Conservation (phyloP, 169 alveolate genomes). For the Cryptosporidium muris region DNA sequence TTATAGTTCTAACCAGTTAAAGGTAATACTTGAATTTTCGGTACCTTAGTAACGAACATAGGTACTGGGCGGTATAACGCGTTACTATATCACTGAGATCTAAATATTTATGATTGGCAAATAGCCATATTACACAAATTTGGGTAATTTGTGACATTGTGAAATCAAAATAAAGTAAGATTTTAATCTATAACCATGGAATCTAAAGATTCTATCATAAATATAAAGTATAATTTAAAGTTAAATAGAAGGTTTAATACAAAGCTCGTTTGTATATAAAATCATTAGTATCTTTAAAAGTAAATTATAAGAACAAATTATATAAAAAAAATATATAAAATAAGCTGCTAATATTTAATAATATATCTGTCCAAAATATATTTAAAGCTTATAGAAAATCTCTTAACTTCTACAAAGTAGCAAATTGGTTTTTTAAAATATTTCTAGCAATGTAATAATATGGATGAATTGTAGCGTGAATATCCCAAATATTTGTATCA, state of each 20-base stretch:
- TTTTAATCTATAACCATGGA: too few species aligned
- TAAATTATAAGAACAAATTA: not conserved
- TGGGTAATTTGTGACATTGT: too few species aligned
- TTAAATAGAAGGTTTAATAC: not conserved
- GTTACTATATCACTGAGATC: too few species aligned
- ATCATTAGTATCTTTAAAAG: not conserved
- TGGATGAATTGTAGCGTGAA: slow-evolving; percentile 61
- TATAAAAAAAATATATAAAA: not conserved
- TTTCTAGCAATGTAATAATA: slow-evolving; percentile 63
- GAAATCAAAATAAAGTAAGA: too few species aligned
- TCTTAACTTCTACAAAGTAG: slow-evolving; percentile 15
- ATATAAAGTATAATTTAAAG: not conserved
- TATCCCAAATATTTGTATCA: slow-evolving; percentile 47
- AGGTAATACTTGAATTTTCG: too few species aligned
- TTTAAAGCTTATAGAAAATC: not conserved
- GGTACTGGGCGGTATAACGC: too few species aligned
- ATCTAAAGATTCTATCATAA: too few species aligned
- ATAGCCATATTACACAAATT: too few species aligned
- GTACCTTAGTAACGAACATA: too few species aligned
- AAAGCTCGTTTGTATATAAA: not conserved
- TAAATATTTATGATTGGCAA: too few species aligned
- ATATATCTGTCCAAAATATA: not conserved
- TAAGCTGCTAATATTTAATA: not conserved
- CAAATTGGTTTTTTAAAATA: slow-evolving; percentile 52
- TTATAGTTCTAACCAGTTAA: too few species aligned